These are phyloP conservation scores for Solanum rostratum DNA, from an alignment of 257 asterid genomes.

Conservation along the genomic window DNA sequence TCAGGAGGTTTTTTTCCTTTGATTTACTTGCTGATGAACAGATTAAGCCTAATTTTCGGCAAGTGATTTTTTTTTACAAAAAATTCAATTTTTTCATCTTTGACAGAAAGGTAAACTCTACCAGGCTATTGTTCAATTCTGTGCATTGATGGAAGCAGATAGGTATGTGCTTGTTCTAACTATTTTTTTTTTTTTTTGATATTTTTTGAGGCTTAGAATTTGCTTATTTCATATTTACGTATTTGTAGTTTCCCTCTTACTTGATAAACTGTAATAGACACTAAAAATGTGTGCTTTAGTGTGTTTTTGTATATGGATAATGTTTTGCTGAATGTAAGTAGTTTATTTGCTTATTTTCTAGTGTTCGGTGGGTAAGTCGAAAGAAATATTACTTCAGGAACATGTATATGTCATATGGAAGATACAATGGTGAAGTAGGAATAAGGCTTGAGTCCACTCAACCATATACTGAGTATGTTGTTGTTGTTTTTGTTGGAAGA, in stretches of 20 bases:
- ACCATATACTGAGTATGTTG: too few relatives aligned
- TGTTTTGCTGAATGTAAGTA: not conserved
- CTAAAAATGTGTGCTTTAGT: not conserved
- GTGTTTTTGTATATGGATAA: not conserved
- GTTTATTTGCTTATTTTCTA: not conserved
- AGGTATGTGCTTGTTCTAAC: not conserved
- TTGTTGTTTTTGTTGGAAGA: not conserved
- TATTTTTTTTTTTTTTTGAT: not conserved
- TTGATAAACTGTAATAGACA: not conserved
- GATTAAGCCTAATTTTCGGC: not conserved
- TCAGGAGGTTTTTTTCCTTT: not conserved
- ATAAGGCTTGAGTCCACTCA: too few relatives aligned
- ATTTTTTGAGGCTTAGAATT: not conserved
- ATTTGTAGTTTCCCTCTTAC: not conserved
- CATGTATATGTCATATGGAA: not conserved
- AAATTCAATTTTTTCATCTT: not conserved
- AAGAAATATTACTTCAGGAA: not conserved
- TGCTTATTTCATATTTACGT: not conserved
- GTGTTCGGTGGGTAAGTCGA: not conserved
- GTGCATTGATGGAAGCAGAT: constrained; percentile 4
- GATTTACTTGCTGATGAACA: not conserved
- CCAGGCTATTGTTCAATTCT: not conserved
- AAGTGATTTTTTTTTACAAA: not conserved
- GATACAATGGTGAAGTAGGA: too few relatives aligned
- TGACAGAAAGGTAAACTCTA: not conserved